Base-by-base conservation (phyloP, 2,329 filamentous ascomycete genomes). In the Colletotrichum cuscutae region DNA sequence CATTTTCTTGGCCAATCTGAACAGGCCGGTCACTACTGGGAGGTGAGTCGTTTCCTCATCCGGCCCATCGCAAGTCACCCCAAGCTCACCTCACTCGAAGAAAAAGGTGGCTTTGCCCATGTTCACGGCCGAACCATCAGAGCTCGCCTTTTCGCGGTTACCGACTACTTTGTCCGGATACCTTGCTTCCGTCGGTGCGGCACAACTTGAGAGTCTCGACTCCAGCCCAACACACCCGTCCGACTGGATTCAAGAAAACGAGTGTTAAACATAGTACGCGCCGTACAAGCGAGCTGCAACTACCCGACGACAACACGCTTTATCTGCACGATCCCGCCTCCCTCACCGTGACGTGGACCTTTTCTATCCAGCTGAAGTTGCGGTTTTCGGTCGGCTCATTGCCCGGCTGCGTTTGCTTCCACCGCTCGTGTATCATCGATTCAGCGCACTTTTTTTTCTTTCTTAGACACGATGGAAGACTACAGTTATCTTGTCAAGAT, bases 401-500 rank as follows among this genome's bases (percentile, higher is more conserved):
- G 24, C 42, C 42, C 65, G 49, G 24, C 19, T 42, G 15, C 42
- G 46, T 42, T 46, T 59, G 46, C 12, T 26, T 28, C 12, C 11
- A 49, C 59, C 26, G 24, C 59, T 46, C 32, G 32, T 26, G 22
- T n/a, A 49, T 56, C 32, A n/a, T 49, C 32, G 9, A 15, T 22
- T 22, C 28, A 42, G 7, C 12, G 15, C 52, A 13, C n/a, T 13
- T 26, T 26, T 8, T 15, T 42, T 28, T 13, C 8, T 26, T 26
- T 8, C n/a, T 42, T 24, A 9, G 13, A n/a, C 9, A 12, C 8
- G 7, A 42, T 8, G 61, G 8, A 35, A 26, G 6, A 65, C 12
- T 24, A 22, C 12, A 26, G 12, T 37, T 12, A 49, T 30, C 19
- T 12, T 11, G 59, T 24, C 77, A 79, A 76, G 42, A 89, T 89